These are phyloP conservation scores for Basidiobolus meristosporus DNA, from an alignment of 371 early-diverging fungal species.

Conservation along the genomic window DNA sequence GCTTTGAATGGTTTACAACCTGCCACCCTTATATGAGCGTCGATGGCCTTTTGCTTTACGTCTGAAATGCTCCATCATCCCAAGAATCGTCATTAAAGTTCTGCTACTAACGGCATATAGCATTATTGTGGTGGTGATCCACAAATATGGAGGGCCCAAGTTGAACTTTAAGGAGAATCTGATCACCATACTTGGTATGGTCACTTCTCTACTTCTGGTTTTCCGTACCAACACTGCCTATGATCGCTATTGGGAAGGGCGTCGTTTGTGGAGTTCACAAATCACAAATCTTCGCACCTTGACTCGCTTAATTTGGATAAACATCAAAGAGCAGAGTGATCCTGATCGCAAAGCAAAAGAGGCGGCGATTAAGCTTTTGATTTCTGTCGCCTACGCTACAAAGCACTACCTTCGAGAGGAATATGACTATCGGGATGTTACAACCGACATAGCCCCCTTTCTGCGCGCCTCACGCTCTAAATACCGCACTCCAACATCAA, in stretches of 20 bases:
- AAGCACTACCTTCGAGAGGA: constrained; percentile 57
- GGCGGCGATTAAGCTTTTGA: constrained; percentile 39
- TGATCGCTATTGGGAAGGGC: constrained; percentile 54
- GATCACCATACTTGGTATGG: constrained; percentile 29
- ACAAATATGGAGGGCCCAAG: constrained; percentile 2
- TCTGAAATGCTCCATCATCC: too few relatives aligned
- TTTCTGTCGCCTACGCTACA: constrained; percentile 42
- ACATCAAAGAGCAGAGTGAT: constrained; percentile 13
- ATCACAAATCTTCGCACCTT: constrained; percentile 19
- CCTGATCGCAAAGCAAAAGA: constrained; percentile 23
- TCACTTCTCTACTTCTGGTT: constrained; percentile 39
- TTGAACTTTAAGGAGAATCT: constrained; percentile 11
- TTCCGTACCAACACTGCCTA: constrained; percentile 54
- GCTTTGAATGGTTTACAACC: too few relatives aligned
- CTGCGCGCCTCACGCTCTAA: background rate
- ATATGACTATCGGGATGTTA: constrained; percentile 15
- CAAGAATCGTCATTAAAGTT: too few relatives aligned
- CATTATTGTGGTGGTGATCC: too few relatives aligned
- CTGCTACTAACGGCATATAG: too few relatives aligned
- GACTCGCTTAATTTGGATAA: constrained; percentile 24
- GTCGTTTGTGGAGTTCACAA: constrained; percentile 42
- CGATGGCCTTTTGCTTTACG: constrained; percentile 1
- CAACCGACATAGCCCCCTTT: constrained; percentile 3
- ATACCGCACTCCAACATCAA: constrained; percentile 2
- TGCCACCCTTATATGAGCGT: background rate